These are phyloP conservation scores for Talaromyces thailandensis DNA, from an alignment of 495 filamentous ascomycete genomes.

Conservation along the genomic window DNA sequence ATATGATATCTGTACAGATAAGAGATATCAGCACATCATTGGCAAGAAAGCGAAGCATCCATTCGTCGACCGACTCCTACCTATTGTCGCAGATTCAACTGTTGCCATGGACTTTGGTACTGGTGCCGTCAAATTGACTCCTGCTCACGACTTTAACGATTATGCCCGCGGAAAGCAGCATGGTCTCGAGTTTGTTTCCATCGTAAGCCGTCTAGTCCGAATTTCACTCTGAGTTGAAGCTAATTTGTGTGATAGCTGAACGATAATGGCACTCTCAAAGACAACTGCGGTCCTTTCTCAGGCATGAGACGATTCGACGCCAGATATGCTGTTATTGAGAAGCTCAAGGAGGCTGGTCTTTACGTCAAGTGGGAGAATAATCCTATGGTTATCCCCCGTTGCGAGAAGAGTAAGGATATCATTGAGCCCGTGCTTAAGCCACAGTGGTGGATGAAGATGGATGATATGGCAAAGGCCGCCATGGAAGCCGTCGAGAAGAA, in stretches of 20 bases:
- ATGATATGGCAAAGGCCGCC: slow-evolving; percentile 47
- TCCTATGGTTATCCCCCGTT: slow-evolving; percentile 71
- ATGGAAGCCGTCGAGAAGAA: slow-evolving; percentile 60
- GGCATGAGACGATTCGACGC: slow-evolving; percentile 72
- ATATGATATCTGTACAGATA: slow-evolving; percentile 32
- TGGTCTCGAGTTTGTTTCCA: slow-evolving; percentile 43
- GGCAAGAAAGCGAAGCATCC: slow-evolving; percentile 65
- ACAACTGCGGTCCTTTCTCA: slow-evolving; percentile 49
- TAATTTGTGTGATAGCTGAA: slow-evolving; percentile 28
- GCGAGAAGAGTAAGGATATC: slow-evolving; percentile 65
- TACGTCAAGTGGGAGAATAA: slow-evolving; percentile 74
- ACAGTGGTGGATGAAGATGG: slow-evolving; percentile 71
- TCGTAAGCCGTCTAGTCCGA: slow-evolving; percentile 7
- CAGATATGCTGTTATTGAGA: slow-evolving; percentile 59
- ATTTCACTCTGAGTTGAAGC: neutral
- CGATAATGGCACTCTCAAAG: slow-evolving; percentile 56
- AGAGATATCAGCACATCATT: slow-evolving; percentile 52
- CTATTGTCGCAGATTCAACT: slow-evolving; percentile 61
- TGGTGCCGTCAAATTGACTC: slow-evolving; percentile 73
- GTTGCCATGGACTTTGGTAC: slow-evolving; percentile 72
- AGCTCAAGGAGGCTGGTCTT: slow-evolving; percentile 60
- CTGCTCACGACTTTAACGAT: slow-evolving; percentile 73
- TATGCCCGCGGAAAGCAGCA: slow-evolving; percentile 62
- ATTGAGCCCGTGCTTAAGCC: slow-evolving; percentile 76
- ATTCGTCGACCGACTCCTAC: slow-evolving; percentile 56